These are phyloP conservation scores for Fusarium algeriense DNA, from an alignment of 2,329 filamentous ascomycete species.

Conservation along the genomic window DNA sequence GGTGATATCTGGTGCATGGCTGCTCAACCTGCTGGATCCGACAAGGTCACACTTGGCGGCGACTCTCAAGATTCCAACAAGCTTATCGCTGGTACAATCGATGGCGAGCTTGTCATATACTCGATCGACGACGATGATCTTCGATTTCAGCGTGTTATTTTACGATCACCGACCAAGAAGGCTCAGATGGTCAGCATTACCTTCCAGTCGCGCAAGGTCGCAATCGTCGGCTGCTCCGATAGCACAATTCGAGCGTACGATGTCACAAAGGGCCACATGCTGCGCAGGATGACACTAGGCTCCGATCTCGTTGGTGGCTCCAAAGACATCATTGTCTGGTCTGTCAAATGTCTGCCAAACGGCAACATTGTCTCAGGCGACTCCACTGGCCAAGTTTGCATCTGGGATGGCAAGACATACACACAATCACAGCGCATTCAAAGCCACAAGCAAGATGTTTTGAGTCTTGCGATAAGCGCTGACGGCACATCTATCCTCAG, in stretches of 20 bases:
- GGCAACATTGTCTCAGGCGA: slow-evolving; percentile 95
- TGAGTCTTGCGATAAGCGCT: slow-evolving; percentile 85
- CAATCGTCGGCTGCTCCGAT: slow-evolving; percentile 95
- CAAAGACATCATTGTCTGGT: slow-evolving; percentile 92
- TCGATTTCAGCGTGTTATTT: slow-evolving; percentile 80
- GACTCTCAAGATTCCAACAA: slow-evolving; percentile 63
- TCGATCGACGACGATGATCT: slow-evolving; percentile 88
- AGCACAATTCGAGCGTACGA: slow-evolving; percentile 94
- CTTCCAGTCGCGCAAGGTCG: slow-evolving; percentile 85
- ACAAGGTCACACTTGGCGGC: slow-evolving; percentile 36
- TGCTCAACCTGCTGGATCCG: slow-evolving; percentile 74
- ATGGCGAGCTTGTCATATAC: slow-evolving; percentile 89
- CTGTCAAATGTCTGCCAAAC: slow-evolving; percentile 86
- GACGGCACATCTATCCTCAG: slow-evolving; percentile 88
- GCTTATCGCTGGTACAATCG: slow-evolving; percentile 88
- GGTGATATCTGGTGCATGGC: slow-evolving; percentile 98
- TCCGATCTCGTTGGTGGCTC: slow-evolving; percentile 80
- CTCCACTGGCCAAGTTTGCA: slow-evolving; percentile 90
- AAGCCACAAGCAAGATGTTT: slow-evolving; percentile 88
- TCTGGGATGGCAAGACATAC: slow-evolving; percentile 95
- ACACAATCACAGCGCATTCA: slow-evolving; percentile 88
- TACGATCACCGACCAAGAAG: slow-evolving; percentile 83
- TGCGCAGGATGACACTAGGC: slow-evolving; percentile 88
- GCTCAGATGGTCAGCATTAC: slow-evolving; percentile 90
- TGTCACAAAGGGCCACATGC: slow-evolving; percentile 78